These are phyloP conservation scores for Chalciporus chontae DNA, from an alignment of 768 basidiomycete species.

Conservation along the genomic window DNA sequence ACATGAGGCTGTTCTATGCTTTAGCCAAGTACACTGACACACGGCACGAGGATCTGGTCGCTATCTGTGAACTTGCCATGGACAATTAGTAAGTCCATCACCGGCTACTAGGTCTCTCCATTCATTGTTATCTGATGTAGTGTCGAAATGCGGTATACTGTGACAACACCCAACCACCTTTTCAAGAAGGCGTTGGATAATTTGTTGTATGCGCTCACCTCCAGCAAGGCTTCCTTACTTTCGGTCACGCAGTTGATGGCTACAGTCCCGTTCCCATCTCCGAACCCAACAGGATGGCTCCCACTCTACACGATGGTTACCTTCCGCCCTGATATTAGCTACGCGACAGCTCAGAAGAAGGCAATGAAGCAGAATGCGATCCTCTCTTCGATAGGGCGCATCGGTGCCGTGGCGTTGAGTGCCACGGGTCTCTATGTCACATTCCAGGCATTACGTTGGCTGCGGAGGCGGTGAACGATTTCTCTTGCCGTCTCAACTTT, in stretches of 20 bases:
- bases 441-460: conserved; percentile 19
- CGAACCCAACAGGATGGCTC: conserved; percentile 74
- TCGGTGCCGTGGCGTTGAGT: conserved; percentile 43
- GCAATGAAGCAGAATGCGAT: conserved; percentile 67
- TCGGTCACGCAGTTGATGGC: conserved; percentile 46
- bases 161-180: conserved; percentile 75
- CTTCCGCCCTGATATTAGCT: conserved; percentile 93
- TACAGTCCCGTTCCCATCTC: conserved; percentile 55
- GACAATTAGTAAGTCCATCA: conserved; percentile 83
- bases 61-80: conserved; percentile 92
- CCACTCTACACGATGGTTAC: conserved; percentile 98
- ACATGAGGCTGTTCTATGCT: conserved; percentile 59
- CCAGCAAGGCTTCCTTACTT: conserved; percentile 43
- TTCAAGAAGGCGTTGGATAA: conserved; percentile 80
- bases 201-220: conserved; percentile 61
- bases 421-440: conserved; percentile 38
- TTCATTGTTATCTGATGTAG: conserved; percentile 42
- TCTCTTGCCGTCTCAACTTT: conserved; percentile 24
- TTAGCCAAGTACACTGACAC: conserved; percentile 76
- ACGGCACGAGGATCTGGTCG: conserved; percentile 83
- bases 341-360: conserved; percentile 72
- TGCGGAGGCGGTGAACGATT: conserved; percentile 16
- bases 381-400: conserved; percentile 49
- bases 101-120: conserved; percentile 23
- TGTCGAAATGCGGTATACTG: conserved; percentile 91